Evolutionary conservation across 345 rosid genomes (phyloP).

Genomic region (Syzygium aqueum): DNA sequence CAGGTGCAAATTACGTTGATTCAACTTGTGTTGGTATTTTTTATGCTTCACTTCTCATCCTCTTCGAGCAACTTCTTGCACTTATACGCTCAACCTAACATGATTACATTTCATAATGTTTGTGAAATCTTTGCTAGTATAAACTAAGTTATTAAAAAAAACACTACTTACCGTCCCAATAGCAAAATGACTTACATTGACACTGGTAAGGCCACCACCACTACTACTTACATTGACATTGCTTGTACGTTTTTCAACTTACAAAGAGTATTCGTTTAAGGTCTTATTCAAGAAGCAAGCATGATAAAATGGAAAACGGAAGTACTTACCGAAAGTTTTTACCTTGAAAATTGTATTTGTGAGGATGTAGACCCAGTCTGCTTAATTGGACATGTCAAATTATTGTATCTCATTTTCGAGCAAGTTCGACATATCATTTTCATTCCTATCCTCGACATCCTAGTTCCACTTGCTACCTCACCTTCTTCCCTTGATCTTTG

Average conservation of each 20-base stretch:
- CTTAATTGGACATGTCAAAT: neutral
- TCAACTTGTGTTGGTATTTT: no score
- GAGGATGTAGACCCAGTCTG: neutral
- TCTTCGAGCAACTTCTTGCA: no score
- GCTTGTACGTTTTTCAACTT: neutral
- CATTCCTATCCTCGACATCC: neutral
- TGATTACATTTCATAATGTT: no score
- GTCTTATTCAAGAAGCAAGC: neutral
- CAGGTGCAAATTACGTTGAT: no score
- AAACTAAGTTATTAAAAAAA: no score
- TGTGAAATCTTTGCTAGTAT: neutral
- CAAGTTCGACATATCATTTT: neutral
- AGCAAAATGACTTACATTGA: neutral
- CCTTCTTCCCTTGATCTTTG: neutral
- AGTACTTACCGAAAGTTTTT: neutral
- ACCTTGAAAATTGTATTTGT: neutral
- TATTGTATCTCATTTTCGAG: neutral
- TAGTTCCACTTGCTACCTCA: neutral
- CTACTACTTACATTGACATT: neutral
- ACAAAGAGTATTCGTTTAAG: accelerated
- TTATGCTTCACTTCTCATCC: no score
- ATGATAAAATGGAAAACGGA: no score
- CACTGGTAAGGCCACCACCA: accelerated
- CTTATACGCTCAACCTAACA: no score
- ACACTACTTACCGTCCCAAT: neutral